phyloP scores from a whole-genome alignment of 2,329 filamentous ascomycete genomes.

The Alternaria rosae region DNA sequence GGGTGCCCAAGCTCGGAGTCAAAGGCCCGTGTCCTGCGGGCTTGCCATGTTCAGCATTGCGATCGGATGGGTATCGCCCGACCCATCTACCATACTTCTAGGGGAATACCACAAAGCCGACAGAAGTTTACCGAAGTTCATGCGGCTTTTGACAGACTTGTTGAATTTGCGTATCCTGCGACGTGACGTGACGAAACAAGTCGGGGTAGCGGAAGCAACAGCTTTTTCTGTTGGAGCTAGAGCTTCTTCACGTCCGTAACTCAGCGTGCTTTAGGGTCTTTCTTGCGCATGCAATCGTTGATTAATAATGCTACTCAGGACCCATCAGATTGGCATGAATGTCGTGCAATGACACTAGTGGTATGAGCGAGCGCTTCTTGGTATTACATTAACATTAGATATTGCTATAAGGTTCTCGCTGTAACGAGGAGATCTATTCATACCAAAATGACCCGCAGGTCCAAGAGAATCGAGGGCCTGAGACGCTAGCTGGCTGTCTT shows the following conservation, averaged over 20 bases:
- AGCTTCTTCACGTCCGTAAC: not conserved
- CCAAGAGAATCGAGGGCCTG: not conserved
- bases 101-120: not conserved
- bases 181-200: not conserved
- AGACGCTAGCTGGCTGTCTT: not conserved
- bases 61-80: not conserved
- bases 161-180: not conserved
- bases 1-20: not conserved
- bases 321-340: not conserved
- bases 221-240: not conserved
- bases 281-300: not conserved
- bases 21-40: not conserved
- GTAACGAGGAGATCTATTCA: not conserved
- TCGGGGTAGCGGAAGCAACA: not conserved
- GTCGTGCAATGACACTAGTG: not conserved
- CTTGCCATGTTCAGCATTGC: not conserved
- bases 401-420: not conserved
- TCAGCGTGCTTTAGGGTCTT: not conserved
- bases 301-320: not conserved
- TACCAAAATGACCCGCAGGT: not conserved
- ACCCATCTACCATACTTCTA: not conserved
- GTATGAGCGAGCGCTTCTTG: not conserved
- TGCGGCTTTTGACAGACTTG: not conserved
- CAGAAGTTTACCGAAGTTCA: not conserved
- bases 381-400: conserved; percentile 4